phyloP scores from a whole-genome alignment of 345 rosid genomes.

The Populus pruinosa region DNA sequence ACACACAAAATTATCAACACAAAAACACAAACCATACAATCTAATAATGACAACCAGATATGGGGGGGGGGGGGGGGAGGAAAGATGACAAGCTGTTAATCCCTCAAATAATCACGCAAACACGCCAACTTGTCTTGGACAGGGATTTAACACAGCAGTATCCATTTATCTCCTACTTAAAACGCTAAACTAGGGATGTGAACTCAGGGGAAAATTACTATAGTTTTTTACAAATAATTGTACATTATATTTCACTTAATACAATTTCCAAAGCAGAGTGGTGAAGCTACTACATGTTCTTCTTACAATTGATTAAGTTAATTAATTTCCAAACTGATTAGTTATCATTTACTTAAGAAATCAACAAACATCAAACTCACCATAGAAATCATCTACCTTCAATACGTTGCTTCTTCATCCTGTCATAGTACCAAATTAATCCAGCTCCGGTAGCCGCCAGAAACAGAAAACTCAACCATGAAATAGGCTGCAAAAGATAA shows the following conservation, averaged over 20 bases:
- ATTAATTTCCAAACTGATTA: background rate
- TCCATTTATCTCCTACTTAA: background rate
- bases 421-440: constrained; percentile 62
- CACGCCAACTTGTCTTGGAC: background rate
- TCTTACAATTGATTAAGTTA: background rate
- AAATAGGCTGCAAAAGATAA: constrained; percentile 61
- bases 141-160: background rate
- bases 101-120: background rate
- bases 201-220: too few species aligned
- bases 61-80: too few species aligned
- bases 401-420: constrained; percentile 77
- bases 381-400: constrained; percentile 90
- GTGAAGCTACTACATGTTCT: too few species aligned
- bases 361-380: constrained; percentile 49
- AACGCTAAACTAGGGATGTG: too few species aligned
- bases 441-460: constrained; percentile 78
- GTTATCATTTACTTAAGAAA: background rate
- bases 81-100: too few species aligned
- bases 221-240: too few species aligned
- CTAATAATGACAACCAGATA: background rate
- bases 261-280: too few species aligned
- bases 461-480: constrained; percentile 87
- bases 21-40: background rate
- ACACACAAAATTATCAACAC: constrained; percentile 7
- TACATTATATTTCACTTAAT: too few species aligned